A percentile compares a stretch with the other conserved stretches of the same genome.
Evolutionary conservation across 139 green algal species (phyloP).

Genomic region (Chlorella sp.): DNA sequence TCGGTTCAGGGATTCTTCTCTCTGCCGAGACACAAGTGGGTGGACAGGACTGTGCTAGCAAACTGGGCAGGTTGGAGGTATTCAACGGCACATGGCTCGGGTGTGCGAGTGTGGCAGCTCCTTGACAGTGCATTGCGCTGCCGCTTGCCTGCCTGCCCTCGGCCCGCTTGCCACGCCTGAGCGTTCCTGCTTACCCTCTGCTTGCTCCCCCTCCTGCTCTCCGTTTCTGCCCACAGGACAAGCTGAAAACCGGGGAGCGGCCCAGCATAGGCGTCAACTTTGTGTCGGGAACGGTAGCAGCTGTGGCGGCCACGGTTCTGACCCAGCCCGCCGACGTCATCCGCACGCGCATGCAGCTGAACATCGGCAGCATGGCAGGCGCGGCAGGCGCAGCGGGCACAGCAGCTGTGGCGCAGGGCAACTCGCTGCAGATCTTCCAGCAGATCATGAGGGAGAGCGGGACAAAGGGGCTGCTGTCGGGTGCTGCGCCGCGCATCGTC

Average conservation of each 20-base stretch:
- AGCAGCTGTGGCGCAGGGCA: background rate
- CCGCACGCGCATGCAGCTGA: slow-evolving; percentile 84
- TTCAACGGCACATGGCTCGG: no score
- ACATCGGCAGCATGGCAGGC: slow-evolving; percentile 21
- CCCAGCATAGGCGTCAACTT: slow-evolving; percentile 71
- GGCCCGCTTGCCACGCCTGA: background rate
- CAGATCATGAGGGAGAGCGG: slow-evolving; percentile 37
- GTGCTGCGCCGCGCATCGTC: slow-evolving; percentile 70
- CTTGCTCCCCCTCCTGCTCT: background rate
- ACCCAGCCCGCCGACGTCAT: slow-evolving; percentile 91
- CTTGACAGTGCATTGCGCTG: background rate
- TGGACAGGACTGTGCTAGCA: no score
- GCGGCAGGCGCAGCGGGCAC: background rate
- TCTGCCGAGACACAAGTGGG: no score
- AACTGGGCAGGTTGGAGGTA: no score
- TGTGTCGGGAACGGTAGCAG: slow-evolving; percentile 69
- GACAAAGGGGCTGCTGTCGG: slow-evolving; percentile 44
- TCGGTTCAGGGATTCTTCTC: no score
- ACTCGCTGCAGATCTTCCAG: slow-evolving; percentile 13
- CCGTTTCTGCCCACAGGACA: slow-evolving; percentile 27
- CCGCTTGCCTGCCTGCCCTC: background rate
- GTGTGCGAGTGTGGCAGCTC: no score
- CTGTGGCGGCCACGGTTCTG: slow-evolving; percentile 80
- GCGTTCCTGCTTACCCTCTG: background rate
- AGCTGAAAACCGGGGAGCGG: slow-evolving; percentile 12